These are phyloP conservation scores for Lojkania enalia DNA, from an alignment of 2,329 filamentous ascomycete species.

Conservation along the genomic window DNA sequence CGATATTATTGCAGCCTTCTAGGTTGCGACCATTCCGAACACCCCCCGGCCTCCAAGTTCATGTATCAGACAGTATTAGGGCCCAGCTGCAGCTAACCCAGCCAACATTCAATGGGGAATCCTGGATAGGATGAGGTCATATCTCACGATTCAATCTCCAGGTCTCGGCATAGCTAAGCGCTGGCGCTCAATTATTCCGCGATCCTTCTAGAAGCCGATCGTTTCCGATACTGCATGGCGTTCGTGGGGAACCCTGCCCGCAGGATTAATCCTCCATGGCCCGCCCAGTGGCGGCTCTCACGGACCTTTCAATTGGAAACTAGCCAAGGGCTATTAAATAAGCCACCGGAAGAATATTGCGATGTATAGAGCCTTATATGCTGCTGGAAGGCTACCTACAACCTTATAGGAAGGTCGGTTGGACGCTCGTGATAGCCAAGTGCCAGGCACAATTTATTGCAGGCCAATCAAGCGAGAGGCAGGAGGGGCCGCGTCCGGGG, in stretches of 20 bases:
- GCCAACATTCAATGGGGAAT: background rate
- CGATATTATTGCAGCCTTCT: no score
- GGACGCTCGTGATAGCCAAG: constrained; percentile 8
- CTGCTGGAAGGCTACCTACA: background rate
- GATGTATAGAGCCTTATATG: background rate
- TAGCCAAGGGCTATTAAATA: background rate
- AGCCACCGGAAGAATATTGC: constrained; percentile 4
- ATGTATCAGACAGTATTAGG: no score
- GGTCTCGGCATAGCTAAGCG: no score
- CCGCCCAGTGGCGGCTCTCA: background rate
- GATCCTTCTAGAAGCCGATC: background rate
- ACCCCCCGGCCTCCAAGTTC: no score
- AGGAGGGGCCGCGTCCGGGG: constrained; percentile 3
- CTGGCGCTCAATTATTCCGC: background rate
- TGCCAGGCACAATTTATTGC: constrained; percentile 15
- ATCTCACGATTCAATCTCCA: no score
- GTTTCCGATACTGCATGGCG: background rate
- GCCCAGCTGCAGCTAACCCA: no score
- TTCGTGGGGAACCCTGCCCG: background rate
- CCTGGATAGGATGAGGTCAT: no score
- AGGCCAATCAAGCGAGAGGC: constrained; percentile 1
- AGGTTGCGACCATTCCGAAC: no score
- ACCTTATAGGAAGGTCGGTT: constrained; percentile 4
- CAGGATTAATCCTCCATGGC: no score
- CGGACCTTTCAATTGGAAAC: constrained; percentile 1